Percentiles rank a stretch among this genome's conserved stretches.
These are phyloP conservation scores for Cryptococcus amylolentus DNA, from an alignment of 1,284 basidiomycete species.

Conservation along the genomic window DNA sequence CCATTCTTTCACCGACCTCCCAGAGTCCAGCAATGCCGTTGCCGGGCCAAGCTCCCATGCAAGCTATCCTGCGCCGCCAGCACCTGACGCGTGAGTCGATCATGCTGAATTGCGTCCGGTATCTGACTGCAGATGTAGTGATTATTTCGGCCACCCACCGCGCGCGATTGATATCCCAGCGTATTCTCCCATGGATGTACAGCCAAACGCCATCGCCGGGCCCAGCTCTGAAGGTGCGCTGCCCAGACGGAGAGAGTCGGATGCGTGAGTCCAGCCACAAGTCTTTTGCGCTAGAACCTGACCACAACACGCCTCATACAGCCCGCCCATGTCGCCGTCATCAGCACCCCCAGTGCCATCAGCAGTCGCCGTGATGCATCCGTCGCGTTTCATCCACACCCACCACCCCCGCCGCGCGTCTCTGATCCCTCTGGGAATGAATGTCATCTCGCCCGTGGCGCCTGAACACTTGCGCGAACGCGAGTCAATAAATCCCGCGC, in stretches of 20 bases:
- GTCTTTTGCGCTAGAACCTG: neutral
- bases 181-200: slow-evolving; percentile 4
- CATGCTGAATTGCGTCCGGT: neutral
- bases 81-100: neutral
- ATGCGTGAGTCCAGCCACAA: slow-evolving; percentile 12
- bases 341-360: slow-evolving; percentile 46
- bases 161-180: slow-evolving; percentile 16
- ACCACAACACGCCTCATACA: neutral
- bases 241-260: slow-evolving; percentile 6
- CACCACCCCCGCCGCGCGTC: slow-evolving; percentile 48
- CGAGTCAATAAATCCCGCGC: slow-evolving; percentile 12
- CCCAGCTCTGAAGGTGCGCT: slow-evolving; percentile 33
- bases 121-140: neutral
- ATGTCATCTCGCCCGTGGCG: slow-evolving; percentile 47
- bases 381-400: slow-evolving; percentile 48
- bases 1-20: neutral
- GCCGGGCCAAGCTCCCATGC: neutral
- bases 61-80: neutral
- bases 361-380: slow-evolving; percentile 42
- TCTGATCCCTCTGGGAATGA: slow-evolving; percentile 45
- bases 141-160: neutral
- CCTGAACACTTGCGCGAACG: slow-evolving; percentile 18
- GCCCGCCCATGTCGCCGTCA: slow-evolving; percentile 27
- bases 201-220: slow-evolving; percentile 20
- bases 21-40: neutral